Base-by-base conservation (phyloP, 768 basidiomycete genomes). In the Podaxis sp. region DNA sequence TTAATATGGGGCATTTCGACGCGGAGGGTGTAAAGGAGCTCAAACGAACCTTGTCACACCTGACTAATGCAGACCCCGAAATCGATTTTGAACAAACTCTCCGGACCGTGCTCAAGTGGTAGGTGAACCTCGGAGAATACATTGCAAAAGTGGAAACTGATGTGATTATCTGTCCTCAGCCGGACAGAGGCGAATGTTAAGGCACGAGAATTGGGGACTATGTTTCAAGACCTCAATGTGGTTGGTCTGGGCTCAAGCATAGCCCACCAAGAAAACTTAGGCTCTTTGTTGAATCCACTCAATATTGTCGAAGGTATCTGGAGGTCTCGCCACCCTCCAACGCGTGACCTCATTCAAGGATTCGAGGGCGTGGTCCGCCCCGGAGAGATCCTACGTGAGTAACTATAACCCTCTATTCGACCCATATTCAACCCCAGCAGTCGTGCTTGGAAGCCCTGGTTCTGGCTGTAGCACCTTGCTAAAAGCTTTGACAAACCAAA, bases 361-460 rank as follows among this genome's bases (percentile, higher is more conserved):
- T 87, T 91, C 63, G 85, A 88, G 49, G 90, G 89, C 27, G 79
- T 85, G 1, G 76, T 91, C 2, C 79, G 80, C 15, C 83, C 88
- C 0, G 89, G 89, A 37, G 89, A 92, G 72, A 90, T 93, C 90
- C 76, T 90, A 77, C 80, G 92, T 87, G 66, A 68, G 89, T 83
- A 41, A 7, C 85, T 88, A 17, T 1, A 80, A 81, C 5, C 13
- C 22, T 19, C 25, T 22, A 57, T 15, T 38, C 52, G 54, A 36
- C 9, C 57, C 36, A 2, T 41, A 6, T 59, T 36, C 3, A 15
- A 13, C 27, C 55, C 85, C 2, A 33, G 1, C 66, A 90, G 90
- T 96, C 22, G 93, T 94, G 15, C 80, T 95, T n/a, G 94, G 94
- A 47, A 82, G 92, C 46, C 94, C 94, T 0, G 90, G 89, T 13